A percentile compares a stretch with the other conserved stretches of the same genome.
Conservation (phyloP, 192 early-diverging fungal species). For the Backusella tarrabulga region DNA sequence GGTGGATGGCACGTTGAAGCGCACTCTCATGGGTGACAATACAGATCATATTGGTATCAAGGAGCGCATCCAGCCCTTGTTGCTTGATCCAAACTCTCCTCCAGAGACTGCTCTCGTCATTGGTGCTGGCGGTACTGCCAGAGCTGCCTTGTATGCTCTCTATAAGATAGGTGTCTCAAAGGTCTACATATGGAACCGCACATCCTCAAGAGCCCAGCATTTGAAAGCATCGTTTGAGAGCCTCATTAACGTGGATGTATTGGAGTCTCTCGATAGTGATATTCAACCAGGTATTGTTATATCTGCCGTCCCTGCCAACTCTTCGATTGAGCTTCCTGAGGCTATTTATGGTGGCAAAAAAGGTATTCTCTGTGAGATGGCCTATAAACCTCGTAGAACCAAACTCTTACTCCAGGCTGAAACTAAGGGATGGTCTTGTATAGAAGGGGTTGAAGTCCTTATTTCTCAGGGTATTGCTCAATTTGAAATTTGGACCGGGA, state of each 20-base stretch:
- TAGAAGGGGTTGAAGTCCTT: slow-evolving; percentile 87
- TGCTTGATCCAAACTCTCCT: slow-evolving; percentile 27
- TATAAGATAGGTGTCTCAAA: slow-evolving; percentile 63
- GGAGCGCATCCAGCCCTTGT: slow-evolving; percentile 51
- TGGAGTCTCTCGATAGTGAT: slow-evolving; percentile 42
- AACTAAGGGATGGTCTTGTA: slow-evolving; percentile 57
- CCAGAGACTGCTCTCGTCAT: slow-evolving; percentile 71
- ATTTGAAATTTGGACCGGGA: slow-evolving; percentile 84
- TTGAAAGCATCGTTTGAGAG: slow-evolving; percentile 60
- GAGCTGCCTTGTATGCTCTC: slow-evolving; percentile 89
- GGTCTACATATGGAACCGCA: slow-evolving; percentile 89
- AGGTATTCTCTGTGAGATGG: slow-evolving; percentile 91
- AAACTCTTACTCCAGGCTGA: slow-evolving; percentile 65
- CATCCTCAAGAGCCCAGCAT: slow-evolving; percentile 63
- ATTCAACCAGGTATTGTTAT: slow-evolving; percentile 62
- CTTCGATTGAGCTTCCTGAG: slow-evolving; percentile 58
- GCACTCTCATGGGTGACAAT: slow-evolving; percentile 80
- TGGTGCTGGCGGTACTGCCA: slow-evolving; percentile 92
- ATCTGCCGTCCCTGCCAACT: slow-evolving; percentile 77
- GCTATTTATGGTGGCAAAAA: slow-evolving; percentile 42
- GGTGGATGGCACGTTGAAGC: slow-evolving; percentile 27
- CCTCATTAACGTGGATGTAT: slow-evolving; percentile 48
- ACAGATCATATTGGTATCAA: slow-evolving; percentile 95
- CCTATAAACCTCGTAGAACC: slow-evolving; percentile 88
- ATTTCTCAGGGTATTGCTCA: slow-evolving; percentile 93